Base-by-base conservation (phyloP, 2,329 filamentous ascomycete species). In the Metarhizium sp. region DNA sequence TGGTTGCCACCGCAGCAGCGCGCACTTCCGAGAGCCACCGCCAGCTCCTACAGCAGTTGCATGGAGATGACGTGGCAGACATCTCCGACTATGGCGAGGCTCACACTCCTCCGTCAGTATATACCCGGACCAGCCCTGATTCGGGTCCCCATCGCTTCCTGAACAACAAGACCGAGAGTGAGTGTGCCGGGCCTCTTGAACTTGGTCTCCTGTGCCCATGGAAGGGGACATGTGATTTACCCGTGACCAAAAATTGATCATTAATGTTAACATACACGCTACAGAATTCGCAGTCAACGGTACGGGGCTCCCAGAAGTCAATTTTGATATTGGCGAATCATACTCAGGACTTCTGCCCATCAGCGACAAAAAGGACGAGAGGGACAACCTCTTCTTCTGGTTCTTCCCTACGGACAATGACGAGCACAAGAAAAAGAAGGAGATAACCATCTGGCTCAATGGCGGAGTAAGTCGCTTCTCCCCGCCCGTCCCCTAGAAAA, bases 381-480 rank as follows among this genome's bases (percentile, higher is more conserved):
- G 69, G 0, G 68, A 76, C 43, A 68, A 84, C 58, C 66, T 87
- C 1, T 87, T 78, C 67, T 87, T 85, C 63, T 87, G 82, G 81
- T 86, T 86, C 71, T 86, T 85, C 56, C 83, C 84, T 0, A 79
- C 81, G 0, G 73, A 72, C 0, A 79, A 81, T 40, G 49, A 60
- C 34, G 60, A 64, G 55, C 64, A 72, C 2, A 64, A 72, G 6
- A 73, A 75, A 0, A 69, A 73, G 0, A 76, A 85, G 51, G 84
- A 87, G 58, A 77, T 87, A 43, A 69, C 82, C 1, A 82, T 87
- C 50, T 87, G 79, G 79, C 68, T 79, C 34, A 85, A 84, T 56
- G 82, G 82, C 3, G 74, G 74, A 14, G 73, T 75, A 63, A 63
- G 70, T 48, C 8, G 25, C 6, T 36, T 20, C 40, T 20, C n/a